Conservation (phyloP, 305 asterid species). For the Solanum hybrid region DNA sequence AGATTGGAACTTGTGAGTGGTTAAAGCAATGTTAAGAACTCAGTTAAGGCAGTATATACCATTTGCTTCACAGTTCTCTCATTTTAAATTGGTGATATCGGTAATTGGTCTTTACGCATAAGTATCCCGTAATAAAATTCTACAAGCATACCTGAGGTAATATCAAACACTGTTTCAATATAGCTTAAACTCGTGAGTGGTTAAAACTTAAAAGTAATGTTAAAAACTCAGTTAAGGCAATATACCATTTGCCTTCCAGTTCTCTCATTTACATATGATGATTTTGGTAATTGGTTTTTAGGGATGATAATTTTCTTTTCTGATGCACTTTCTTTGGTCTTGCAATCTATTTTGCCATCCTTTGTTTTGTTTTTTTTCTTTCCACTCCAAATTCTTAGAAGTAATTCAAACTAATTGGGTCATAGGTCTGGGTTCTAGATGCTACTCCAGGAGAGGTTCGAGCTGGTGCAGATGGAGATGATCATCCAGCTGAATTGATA, state of each 20-base stretch:
- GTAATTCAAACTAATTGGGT: slow-evolving; percentile 8
- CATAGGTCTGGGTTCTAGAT: slow-evolving; percentile 92
- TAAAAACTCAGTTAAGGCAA: neutral
- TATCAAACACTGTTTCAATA: neutral
- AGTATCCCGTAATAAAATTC: slow-evolving; percentile 9
- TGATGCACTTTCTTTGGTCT: neutral
- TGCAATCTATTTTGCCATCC: slow-evolving; percentile 1
- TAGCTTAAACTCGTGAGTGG: neutral
- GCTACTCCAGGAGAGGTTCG: slow-evolving; percentile 96
- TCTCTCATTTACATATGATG: neutral
- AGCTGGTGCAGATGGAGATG: slow-evolving; percentile 93
- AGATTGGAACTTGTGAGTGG: neutral
- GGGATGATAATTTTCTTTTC: neutral
- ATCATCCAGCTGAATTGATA: slow-evolving; percentile 93
- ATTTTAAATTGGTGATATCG: neutral
- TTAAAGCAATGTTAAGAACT: neutral
- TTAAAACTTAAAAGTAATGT: neutral
- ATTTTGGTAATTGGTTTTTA: neutral
- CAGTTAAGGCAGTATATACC: neutral
- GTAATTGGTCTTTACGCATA: slow-evolving; percentile 14
- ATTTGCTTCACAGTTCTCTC: neutral
- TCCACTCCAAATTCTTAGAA: neutral
- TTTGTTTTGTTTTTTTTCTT: neutral
- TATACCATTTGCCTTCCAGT: neutral
- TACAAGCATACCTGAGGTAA: neutral